Evolutionary conservation across 139 green algal genomes (phyloP), one percentile per base, ranked within the genome.

Genomic region (Chlamydomonas sp.): DNA sequence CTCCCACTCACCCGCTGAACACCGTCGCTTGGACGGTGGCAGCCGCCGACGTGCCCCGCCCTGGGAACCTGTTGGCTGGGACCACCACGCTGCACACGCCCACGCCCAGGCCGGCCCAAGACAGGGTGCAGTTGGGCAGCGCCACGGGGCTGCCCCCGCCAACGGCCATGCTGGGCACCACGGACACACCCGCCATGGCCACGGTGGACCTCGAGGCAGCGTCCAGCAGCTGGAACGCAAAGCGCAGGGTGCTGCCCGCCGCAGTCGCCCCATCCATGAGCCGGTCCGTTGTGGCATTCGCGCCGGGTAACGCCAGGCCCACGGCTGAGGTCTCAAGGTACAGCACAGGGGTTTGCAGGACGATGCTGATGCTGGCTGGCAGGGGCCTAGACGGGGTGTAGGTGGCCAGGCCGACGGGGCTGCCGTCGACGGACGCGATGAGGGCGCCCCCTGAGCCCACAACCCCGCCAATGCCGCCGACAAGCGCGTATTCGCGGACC

Each of bases 171-270:
- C n/a, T 67, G 6, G 87, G 87, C 61, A 77, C 58, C 5, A 92
- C 7, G 12, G 14, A 77, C n/a, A 94, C 49, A 15, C 84, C 77
- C 0, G 80, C 60, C 2, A 62, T 89, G 77, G 75, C 31, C 5
- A 93, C 77, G 10, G 77, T 69, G 0, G 89, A 90, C 15, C 89
- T 84, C n/a, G 63, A 59, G 4, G 72, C 66, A 63, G n/a, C 67
- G 64, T 92, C 89, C 58, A 63, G 20, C 2, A 94, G 77, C 85
- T 94, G 91, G 74, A 84, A 93, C 58, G 77, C 86, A 20, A 88
- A 88, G 31, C 83, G 83, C 6, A 87, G 83, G 31, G 59, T 4
- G 20, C 62, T 31, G 59, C 83, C 83, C 31, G 31, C 31, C 31
- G 31, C 31, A 49, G 31, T 49, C 31, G 31, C 31, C 31, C 31